phyloP scores from a whole-genome alignment of 257 asterid species.

The Capsicum baccatum region DNA sequence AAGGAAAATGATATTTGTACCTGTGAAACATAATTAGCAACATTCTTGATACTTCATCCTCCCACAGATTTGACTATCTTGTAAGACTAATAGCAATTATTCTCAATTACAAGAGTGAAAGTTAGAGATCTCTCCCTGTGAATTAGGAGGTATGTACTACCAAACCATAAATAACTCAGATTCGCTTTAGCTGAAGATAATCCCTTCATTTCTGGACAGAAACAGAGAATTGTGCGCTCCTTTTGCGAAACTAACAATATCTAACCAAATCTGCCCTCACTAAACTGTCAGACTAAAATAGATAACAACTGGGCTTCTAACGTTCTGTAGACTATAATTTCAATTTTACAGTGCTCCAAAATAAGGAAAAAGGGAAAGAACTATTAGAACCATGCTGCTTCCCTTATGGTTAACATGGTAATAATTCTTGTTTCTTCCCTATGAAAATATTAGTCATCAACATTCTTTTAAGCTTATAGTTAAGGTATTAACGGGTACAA shows the following conservation, averaged over 20 bases:
- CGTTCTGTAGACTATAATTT: neutral
- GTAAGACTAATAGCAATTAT: neutral
- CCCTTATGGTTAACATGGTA: constrained; percentile 8
- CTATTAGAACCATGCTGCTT: neutral
- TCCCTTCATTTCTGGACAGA: neutral
- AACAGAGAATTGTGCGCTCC: neutral
- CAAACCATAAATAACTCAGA: neutral
- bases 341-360: neutral
- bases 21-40: constrained; percentile 44
- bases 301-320: neutral
- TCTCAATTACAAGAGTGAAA: neutral
- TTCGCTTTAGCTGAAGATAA: neutral
- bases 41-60: constrained; percentile 6
- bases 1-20: constrained; percentile 83
- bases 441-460: neutral
- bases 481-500: neutral
- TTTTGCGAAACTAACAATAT: neutral
- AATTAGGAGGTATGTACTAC: neutral
- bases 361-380: too few relatives aligned
- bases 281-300: neutral
- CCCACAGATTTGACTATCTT: neutral
- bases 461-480: neutral
- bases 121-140: neutral
- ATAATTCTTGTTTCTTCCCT: neutral
- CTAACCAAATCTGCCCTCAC: constrained; percentile 3